Base-by-base conservation (phyloP, 352 stramenopile species). In the Elongisporangium senticosum region DNA sequence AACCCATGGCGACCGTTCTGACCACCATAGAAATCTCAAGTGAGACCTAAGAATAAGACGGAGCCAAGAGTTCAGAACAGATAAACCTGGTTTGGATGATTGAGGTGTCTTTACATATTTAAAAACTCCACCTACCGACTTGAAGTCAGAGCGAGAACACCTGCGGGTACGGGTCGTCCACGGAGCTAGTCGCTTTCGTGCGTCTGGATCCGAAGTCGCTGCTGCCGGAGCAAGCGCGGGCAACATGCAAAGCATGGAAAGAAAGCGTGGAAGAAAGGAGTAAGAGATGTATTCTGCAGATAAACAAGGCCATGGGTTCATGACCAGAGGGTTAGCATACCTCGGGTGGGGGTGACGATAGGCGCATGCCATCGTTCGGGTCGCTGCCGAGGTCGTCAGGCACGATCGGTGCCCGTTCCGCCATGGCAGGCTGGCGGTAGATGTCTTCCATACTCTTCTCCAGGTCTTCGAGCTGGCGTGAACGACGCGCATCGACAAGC, bases 311-410 rank as follows among this genome's bases (percentile, higher is more conserved):
- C 33, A 57, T 43, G 33, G 33, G 23, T 49, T 21, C 20, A 55
- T n/a, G 22, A 51, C 17, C 14, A 19, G 49, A 28, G 48, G 3
- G 39, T 47, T 51, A 58, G 61, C 74, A 64, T 66, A 87, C 74
- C 71, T 89, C 81, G 51, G 69, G 70, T 24, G 75, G 75, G 26
- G 82, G 82, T 50, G 82, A 89, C 58, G 77, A 82, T 26, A 91
- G 63, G 58, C 86, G 77, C 68, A 87, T 72, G 59, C 76, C 67
- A 53, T 69, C 61, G 62, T 88, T 74, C 49, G 77, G 75, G 57
- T 92, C 75, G 56, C 78, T 92, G 21, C 66, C 71, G 51, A 92
- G 77, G 71, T 93, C 93, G 67, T 95, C 83, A 3, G 85, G 85
- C 56, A 87, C 68, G 49, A 95, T 63, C 17, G 83, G 79, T 2